These are phyloP conservation scores for Mycocentrospora acerina DNA, from an alignment of 2,329 filamentous ascomycete genomes.

Conservation along the genomic window DNA sequence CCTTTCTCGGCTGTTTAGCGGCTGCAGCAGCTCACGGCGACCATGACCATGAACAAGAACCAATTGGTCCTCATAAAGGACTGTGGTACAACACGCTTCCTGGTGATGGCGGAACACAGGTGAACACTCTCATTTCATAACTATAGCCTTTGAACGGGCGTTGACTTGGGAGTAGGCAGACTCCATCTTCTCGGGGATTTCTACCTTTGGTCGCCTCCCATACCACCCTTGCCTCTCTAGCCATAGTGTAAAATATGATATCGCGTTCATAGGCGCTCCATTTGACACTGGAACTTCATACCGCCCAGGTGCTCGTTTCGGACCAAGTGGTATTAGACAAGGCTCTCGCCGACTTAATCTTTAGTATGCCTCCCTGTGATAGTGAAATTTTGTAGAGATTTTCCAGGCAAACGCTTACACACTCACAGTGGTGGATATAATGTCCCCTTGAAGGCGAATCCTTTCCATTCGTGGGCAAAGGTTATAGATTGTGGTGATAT, in stretches of 20 bases:
- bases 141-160: background rate
- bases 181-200: conserved; percentile 85
- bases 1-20: conserved; percentile 47
- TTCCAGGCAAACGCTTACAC: no score
- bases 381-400: no score
- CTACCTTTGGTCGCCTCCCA: conserved; percentile 77
- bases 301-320: conserved; percentile 79
- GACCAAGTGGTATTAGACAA: conserved; percentile 81
- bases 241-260: conserved; percentile 70
- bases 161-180: conserved; percentile 62
- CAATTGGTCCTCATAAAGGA: conserved; percentile 68
- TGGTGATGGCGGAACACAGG: conserved; percentile 81
- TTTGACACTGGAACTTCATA: conserved; percentile 89
- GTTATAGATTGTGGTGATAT: conserved; percentile 84
- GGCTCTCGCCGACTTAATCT: conserved; percentile 83
- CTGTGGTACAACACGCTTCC: conserved; percentile 83
- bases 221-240: conserved; percentile 77
- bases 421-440: conserved; percentile 91
- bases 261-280: conserved; percentile 80
- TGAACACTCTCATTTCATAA: conserved; percentile 37
- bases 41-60: conserved; percentile 59
- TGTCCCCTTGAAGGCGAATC: conserved; percentile 75
- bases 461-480: conserved; percentile 78
- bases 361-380: conserved; percentile 62
- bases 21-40: conserved; percentile 61